A percentile compares a stretch with the other conserved stretches of the same genome.
Conservation (phyloP, 2,329 filamentous ascomycete species). For the Tolypocladium album region DNA sequence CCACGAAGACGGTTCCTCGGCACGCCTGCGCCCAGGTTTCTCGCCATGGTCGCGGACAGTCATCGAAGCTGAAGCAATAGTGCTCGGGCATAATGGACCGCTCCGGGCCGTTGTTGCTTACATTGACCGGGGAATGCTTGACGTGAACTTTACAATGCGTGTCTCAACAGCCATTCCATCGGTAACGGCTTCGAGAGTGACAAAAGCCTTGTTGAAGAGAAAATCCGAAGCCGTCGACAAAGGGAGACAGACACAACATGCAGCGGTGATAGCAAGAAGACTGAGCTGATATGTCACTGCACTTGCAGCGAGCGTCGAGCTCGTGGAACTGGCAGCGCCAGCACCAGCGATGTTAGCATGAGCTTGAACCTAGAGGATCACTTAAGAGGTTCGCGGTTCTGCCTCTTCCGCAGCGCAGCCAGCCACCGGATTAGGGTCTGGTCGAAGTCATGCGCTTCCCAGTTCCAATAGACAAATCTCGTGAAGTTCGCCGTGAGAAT, state of each 20-base stretch:
- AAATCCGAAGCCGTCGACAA: not conserved
- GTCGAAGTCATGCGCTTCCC: not conserved
- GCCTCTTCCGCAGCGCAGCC: not conserved
- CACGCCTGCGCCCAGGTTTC: no score
- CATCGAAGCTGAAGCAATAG: no score
- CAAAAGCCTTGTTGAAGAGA: not conserved
- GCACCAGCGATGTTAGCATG: not conserved
- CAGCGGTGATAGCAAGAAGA: no score
- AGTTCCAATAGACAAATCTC: no score
- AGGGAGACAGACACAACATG: not conserved
- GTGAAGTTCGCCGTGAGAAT: not conserved
- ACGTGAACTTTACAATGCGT: not conserved
- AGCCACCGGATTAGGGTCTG: no score
- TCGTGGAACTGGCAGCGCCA: not conserved
- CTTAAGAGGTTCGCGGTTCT: not conserved
- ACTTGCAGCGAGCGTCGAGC: not conserved
- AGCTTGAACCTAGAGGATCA: not conserved
- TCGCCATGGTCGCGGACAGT: no score
- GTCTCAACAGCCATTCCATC: not conserved
- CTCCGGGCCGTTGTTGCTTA: not conserved
- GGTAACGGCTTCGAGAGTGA: not conserved
- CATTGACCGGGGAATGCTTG: not conserved
- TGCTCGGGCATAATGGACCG: no score
- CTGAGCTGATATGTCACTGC: not conserved
- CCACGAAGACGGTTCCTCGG: no score